A percentile compares a stretch with the other conserved stretches of the same genome.
These are phyloP conservation scores for Ogataea ganodermae DNA, from an alignment of 805 yeast species.

Conservation along the genomic window DNA sequence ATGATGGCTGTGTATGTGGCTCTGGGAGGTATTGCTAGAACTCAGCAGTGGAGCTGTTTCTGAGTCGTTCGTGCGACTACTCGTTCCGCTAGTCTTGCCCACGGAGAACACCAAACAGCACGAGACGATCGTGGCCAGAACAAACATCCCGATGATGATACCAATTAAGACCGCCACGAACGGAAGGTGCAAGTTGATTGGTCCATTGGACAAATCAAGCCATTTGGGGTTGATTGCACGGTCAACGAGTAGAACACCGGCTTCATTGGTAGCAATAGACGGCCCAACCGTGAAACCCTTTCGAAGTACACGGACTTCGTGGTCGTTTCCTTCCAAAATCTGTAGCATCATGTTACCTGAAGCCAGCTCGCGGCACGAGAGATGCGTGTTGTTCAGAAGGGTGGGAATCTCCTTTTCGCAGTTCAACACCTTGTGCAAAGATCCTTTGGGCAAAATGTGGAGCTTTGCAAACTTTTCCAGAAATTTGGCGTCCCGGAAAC, in stretches of 20 bases:
- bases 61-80: not conserved
- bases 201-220: conserved; percentile 47
- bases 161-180: conserved; percentile 70
- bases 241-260: conserved; percentile 67
- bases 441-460: conserved; percentile 67
- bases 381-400: conserved; percentile 43
- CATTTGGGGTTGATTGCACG: conserved; percentile 66
- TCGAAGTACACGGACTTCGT: conserved; percentile 57
- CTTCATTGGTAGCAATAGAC: conserved; percentile 13
- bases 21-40: not conserved
- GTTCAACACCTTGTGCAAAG: conserved; percentile 45
- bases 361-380: conserved; percentile 45
- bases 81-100: conserved; percentile 21
- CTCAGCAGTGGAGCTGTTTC: conserved; percentile 20
- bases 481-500: conserved; percentile 34
- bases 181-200: conserved; percentile 63
- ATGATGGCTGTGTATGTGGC: not conserved
- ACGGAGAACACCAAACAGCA: conserved; percentile 40
- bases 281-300: conserved; percentile 57
- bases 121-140: conserved; percentile 35
- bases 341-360: conserved; percentile 41
- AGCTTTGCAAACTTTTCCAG: conserved; percentile 59
- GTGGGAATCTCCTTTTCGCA: conserved; percentile 52
- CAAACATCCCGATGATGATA: conserved; percentile 57
- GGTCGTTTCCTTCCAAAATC: conserved; percentile 50